Percentiles rank a stretch among this genome's conserved stretches.
phyloP scores from a whole-genome alignment of 345 rosid genomes.

The Euphorbia tirucalli region DNA sequence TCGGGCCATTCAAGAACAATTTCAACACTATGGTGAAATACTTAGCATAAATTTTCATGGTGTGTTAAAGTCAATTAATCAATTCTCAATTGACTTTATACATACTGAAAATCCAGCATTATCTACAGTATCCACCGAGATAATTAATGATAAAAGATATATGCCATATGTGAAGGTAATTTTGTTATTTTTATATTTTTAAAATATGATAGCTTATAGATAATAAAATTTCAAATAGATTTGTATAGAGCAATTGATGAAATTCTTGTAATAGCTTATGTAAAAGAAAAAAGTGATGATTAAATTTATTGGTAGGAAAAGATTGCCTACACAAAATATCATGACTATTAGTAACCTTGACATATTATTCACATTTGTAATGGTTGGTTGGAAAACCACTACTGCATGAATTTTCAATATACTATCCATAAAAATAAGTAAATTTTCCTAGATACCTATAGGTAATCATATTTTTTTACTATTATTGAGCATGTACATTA shows the following conservation, averaged over 20 bases:
- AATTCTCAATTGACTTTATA: background rate
- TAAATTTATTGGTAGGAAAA: constrained; percentile 1
- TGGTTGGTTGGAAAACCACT: too few species aligned
- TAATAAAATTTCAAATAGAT: too few species aligned
- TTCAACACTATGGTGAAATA: too few species aligned
- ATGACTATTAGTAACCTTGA: background rate
- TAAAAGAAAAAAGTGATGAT: background rate
- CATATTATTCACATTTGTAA: background rate
- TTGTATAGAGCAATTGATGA: background rate
- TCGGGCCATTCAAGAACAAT: too few species aligned
- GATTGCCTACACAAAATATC: constrained; percentile 3
- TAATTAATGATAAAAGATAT: too few species aligned
- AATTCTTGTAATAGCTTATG: background rate
- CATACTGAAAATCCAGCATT: background rate
- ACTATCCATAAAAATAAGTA: too few species aligned
- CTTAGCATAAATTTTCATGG: background rate
- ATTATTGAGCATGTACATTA: too few species aligned
- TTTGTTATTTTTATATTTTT: background rate
- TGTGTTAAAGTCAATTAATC: background rate
- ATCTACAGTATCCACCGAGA: background rate
- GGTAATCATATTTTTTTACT: background rate
- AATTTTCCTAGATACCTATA: background rate
- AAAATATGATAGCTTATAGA: background rate
- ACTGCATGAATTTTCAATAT: too few species aligned
- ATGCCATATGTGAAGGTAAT: too few species aligned